A percentile compares a stretch with the other conserved stretches of the same genome.
Conservation (phyloP, 495 filamentous ascomycete species). For the Penicillium cinerascens region DNA sequence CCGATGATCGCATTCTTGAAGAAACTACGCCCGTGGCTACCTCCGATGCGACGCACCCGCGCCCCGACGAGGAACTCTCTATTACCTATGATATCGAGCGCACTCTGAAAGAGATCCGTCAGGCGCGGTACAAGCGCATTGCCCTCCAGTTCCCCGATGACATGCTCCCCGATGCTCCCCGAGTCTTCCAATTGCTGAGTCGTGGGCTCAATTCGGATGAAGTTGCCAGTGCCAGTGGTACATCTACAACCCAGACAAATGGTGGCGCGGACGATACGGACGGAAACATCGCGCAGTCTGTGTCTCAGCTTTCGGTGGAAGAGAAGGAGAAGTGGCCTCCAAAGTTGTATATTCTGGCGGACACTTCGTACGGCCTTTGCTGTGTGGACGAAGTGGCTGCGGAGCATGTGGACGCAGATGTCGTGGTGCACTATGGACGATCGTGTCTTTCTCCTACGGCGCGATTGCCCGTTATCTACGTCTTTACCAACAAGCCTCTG, state of each 20-base stretch:
- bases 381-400: conserved; percentile 97
- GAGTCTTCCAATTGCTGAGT: conserved; percentile 68
- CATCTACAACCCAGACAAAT: conserved; percentile 8
- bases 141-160: conserved; percentile 93
- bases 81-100: conserved; percentile 82
- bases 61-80: conserved; percentile 67
- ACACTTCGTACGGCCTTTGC: conserved; percentile 95
- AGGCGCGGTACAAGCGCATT: conserved; percentile 68
- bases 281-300: conserved; percentile 18
- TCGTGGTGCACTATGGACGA: conserved; percentile 91
- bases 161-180: conserved; percentile 81
- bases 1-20: conserved; percentile 76
- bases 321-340: conserved; percentile 29
- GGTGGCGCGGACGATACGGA: conserved; percentile 17
- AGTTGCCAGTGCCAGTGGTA: conserved; percentile 12
- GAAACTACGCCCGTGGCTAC: conserved; percentile 33
- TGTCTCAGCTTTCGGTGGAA: conserved; percentile 34
- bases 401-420: conserved; percentile 87
- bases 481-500: conserved; percentile 75
- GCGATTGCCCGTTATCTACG: conserved; percentile 83
- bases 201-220: conserved; percentile 51
- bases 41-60: conserved; percentile 24
- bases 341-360: conserved; percentile 81
- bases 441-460: conserved; percentile 90
- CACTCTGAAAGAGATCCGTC: conserved; percentile 70